phyloP scores from a whole-genome alignment of 352 stramenopile species.

The Aphanomyces invadans region DNA sequence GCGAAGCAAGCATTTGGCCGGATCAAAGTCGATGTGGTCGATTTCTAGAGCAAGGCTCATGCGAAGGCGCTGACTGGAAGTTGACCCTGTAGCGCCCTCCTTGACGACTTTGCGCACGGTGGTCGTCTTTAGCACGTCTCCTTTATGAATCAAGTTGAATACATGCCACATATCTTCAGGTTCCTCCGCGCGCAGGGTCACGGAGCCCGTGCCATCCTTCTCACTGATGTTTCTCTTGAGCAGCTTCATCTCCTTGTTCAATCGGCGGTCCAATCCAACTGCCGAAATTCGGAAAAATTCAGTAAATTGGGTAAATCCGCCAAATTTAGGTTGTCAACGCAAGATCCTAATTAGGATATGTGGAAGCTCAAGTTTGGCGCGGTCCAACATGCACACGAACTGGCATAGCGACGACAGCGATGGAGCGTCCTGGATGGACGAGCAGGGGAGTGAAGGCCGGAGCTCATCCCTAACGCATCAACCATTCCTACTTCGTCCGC shows the following conservation, averaged over 20 bases:
- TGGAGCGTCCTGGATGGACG: constrained; percentile 4
- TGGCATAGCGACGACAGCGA: constrained; percentile 11
- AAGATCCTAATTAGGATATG: background rate
- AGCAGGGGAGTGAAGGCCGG: background rate
- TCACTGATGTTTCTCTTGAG: constrained; percentile 88
- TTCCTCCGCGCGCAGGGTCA: constrained; percentile 92
- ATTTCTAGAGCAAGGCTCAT: constrained; percentile 95
- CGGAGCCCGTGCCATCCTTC: constrained; percentile 90
- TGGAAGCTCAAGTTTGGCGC: background rate
- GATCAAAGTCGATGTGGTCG: constrained; percentile 96
- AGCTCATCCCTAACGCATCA: background rate
- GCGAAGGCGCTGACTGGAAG: constrained; percentile 90
- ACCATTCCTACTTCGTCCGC: background rate
- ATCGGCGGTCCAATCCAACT: too few relatives aligned
- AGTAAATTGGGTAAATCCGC: too few relatives aligned
- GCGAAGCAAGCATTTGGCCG: constrained; percentile 85
- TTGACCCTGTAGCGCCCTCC: constrained; percentile 91
- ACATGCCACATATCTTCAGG: constrained; percentile 98
- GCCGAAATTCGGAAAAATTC: background rate
- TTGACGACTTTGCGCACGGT: constrained; percentile 97
- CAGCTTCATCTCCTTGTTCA: constrained; percentile 75
- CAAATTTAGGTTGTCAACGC: too few relatives aligned
- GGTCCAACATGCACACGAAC: constrained; percentile 8
- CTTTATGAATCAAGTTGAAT: constrained; percentile 95
- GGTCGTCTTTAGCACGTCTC: constrained; percentile 93